A percentile compares a stretch with the other conserved stretches of the same genome.
These are phyloP conservation scores for Alternaria ventricosa DNA, from an alignment of 2,329 filamentous ascomycete species.

Conservation along the genomic window DNA sequence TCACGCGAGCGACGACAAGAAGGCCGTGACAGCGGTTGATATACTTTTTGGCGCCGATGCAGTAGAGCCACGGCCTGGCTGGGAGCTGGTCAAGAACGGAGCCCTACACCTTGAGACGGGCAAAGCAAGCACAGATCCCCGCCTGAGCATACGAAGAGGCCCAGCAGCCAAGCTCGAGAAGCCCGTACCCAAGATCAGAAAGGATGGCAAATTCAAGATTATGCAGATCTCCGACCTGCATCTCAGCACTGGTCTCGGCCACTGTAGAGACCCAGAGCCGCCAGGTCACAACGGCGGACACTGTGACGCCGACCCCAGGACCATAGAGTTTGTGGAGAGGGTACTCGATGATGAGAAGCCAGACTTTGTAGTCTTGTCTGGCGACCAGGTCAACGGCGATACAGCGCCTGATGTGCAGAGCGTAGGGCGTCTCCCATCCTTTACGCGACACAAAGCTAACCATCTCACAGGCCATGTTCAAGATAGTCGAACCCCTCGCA, in stretches of 20 bases:
- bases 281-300: constrained; percentile 72
- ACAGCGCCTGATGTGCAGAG: constrained; percentile 90
- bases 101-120: constrained; percentile 70
- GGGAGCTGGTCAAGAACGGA: constrained; percentile 74
- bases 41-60: constrained; percentile 90
- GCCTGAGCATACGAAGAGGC: constrained; percentile 80
- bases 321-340: constrained; percentile 83
- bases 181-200: constrained; percentile 76
- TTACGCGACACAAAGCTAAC: constrained; percentile 13
- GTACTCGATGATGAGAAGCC: constrained; percentile 93
- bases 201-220: constrained; percentile 96
- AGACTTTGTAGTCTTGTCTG: constrained; percentile 87
- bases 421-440: constrained; percentile 53
- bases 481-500: constrained; percentile 83
- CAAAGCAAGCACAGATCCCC: constrained; percentile 69
- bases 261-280: constrained; percentile 85
- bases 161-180: constrained; percentile 68
- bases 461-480: constrained; percentile 77
- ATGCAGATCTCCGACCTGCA: constrained; percentile 96
- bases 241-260: constrained; percentile 85
- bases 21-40: constrained; percentile 80
- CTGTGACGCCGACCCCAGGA: constrained; percentile 91
- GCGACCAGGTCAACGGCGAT: constrained; percentile 95
- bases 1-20: constrained; percentile 75
- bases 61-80: constrained; percentile 84